Conservation (phyloP, 164 flowering plant genomes). For the Dillenia suffruticosa region DNA sequence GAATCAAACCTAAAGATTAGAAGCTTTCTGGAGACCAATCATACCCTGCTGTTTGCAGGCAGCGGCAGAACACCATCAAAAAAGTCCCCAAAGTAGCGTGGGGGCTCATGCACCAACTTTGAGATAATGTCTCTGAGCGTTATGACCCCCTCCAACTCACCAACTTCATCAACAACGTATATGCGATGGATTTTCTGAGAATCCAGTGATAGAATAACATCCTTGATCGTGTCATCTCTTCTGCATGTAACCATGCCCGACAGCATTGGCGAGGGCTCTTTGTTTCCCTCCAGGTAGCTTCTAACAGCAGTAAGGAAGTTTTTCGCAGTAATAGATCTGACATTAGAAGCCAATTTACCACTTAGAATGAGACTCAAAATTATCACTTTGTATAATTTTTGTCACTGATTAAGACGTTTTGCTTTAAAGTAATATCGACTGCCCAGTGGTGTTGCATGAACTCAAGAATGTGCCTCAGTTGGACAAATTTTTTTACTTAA, state of each 20-base stretch:
- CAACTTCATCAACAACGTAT: conserved; percentile 67
- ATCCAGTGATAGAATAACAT: conserved; percentile 68
- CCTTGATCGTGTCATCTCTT: conserved; percentile 52
- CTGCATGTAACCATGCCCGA: conserved; percentile 66
- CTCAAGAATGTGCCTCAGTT: too few species aligned
- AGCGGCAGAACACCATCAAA: conserved; percentile 88
- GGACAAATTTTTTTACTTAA: too few species aligned
- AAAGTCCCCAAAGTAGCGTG: conserved; percentile 90
- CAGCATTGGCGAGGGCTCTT: conserved; percentile 44
- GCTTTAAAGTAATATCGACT: too few species aligned
- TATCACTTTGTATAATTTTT: too few species aligned
- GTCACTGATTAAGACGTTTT: too few species aligned
- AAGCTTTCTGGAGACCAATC: not conserved
- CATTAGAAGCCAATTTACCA: not conserved
- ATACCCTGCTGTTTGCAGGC: conserved; percentile 74
- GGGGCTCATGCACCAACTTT: conserved; percentile 92
- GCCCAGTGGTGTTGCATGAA: too few species aligned
- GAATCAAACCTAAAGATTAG: too few species aligned
- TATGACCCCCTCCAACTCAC: conserved; percentile 80
- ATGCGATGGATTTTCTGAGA: conserved; percentile 70
- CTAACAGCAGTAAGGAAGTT: conserved; percentile 70
- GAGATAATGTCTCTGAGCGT: conserved; percentile 96
- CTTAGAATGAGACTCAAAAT: too few species aligned
- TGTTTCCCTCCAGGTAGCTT: conserved; percentile 43
- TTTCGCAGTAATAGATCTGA: conserved; percentile 81